A percentile compares a stretch with the other conserved stretches of the same genome.
phyloP scores from a whole-genome alignment of 345 rosid species.

The Heritiera fomes region DNA sequence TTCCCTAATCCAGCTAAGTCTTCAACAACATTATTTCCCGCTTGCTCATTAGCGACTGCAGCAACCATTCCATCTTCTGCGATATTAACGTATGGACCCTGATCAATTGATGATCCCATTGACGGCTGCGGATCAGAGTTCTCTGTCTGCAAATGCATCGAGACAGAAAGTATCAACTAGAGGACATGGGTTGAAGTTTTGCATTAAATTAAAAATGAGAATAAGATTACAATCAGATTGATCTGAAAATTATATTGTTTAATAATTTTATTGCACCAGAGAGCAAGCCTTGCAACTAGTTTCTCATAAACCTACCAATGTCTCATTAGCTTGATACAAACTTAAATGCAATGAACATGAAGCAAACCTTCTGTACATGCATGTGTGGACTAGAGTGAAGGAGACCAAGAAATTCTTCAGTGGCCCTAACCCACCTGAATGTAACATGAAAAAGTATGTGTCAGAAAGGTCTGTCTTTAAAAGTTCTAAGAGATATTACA shows the following conservation, averaged over 20 bases:
- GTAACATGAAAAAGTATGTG: slow-evolving; percentile 12
- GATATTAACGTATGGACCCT: slow-evolving; percentile 63
- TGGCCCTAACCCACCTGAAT: slow-evolving; percentile 91
- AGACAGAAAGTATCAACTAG: neutral
- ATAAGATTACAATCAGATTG: neutral
- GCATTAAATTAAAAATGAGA: neutral
- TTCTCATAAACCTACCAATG: neutral
- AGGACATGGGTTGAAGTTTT: neutral
- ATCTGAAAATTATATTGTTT: neutral
- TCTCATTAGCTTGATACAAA: neutral
- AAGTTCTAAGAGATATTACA: neutral
- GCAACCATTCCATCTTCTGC: slow-evolving; percentile 70
- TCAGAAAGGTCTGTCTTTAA: neutral
- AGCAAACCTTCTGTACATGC: slow-evolving; percentile 60
- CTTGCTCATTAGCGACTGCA: slow-evolving; percentile 49
- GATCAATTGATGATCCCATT: slow-evolving; percentile 57
- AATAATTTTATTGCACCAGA: neutral
- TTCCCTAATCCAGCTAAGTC: slow-evolving; percentile 22
- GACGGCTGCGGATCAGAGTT: slow-evolving; percentile 26
- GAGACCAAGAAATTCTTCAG: slow-evolving; percentile 63
- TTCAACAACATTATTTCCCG: slow-evolving; percentile 10
- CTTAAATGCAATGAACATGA: neutral
- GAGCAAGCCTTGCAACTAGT: neutral
- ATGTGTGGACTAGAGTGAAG: slow-evolving; percentile 63
- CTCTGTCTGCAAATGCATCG: slow-evolving; percentile 37